Conservation (phyloP, 768 basidiomycete species). For the Mycena alexandri region DNA sequence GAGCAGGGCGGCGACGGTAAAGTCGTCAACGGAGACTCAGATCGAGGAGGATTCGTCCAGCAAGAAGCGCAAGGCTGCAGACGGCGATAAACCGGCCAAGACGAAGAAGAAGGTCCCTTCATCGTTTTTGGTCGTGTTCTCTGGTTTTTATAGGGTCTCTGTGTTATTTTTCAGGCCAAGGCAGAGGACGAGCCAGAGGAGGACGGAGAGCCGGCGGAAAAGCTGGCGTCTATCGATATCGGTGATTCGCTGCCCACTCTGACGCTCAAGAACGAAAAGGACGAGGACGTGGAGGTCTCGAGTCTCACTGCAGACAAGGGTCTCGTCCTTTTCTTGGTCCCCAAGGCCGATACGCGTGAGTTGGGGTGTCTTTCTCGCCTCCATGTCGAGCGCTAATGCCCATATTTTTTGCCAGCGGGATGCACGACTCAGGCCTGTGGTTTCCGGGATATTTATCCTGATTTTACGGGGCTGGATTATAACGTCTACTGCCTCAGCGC, state of each 20-base stretch:
- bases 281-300: conserved; percentile 78
- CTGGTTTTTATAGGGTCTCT: conserved; percentile 24
- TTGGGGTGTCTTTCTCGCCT: conserved; percentile 26
- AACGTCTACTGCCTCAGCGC: conserved; percentile 88
- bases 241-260: conserved; percentile 83
- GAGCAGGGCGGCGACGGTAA: conserved; percentile 53
- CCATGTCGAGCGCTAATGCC: not conserved
- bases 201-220: conserved; percentile 38
- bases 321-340: conserved; percentile 85
- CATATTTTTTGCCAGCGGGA: conserved; percentile 68
- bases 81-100: conserved; percentile 48
- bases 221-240: conserved; percentile 64
- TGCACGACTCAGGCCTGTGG: conserved; percentile 95
- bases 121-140: conserved; percentile 1
- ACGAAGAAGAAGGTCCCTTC: conserved; percentile 55
- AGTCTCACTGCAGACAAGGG: conserved; percentile 77
- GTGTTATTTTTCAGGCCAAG: conserved; percentile 48
- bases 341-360: conserved; percentile 89
- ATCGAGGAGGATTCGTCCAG: conserved; percentile 47
- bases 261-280: conserved; percentile 87
- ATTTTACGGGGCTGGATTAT: conserved; percentile 78
- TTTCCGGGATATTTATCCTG: conserved; percentile 86
- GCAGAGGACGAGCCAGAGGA: conserved; percentile 42
- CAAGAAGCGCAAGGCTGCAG: conserved; percentile 52
- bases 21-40: conserved; percentile 58